Evolutionary conservation across 2,329 filamentous ascomycete species (phyloP).

Genomic region (Trichoderma simmonsii): DNA sequence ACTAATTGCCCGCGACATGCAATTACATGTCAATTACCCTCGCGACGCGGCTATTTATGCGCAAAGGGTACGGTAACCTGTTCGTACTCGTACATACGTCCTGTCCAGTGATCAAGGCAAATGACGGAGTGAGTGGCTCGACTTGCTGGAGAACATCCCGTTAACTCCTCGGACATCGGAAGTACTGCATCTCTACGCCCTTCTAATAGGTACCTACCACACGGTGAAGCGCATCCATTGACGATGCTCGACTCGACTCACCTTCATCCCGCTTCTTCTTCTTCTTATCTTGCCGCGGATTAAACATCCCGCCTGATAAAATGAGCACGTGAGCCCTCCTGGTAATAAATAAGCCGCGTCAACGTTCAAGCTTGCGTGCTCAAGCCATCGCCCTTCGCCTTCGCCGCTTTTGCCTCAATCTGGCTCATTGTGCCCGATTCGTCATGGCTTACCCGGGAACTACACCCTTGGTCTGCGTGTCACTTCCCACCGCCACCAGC

Average conservation of each 20-base stretch:
- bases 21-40: background rate
- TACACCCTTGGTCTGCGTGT: background rate
- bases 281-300: background rate
- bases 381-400: background rate
- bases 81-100: background rate
- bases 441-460: slow-evolving; percentile 9
- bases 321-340: background rate
- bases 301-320: background rate
- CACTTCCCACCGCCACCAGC: background rate
- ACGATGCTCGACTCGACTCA: background rate
- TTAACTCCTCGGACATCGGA: background rate
- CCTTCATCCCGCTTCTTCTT: background rate
- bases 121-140: background rate
- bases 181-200: background rate
- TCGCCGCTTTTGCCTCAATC: background rate
- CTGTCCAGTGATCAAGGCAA: background rate
- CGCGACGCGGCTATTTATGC: background rate
- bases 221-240: too few relatives aligned
- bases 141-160: background rate
- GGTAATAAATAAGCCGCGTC: background rate
- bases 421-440: background rate
- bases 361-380: background rate
- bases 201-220: too few relatives aligned
- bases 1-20: background rate
- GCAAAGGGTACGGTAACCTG: background rate